Evolutionary conservation across 2,329 filamentous ascomycete species (phyloP).

Genomic region (Fusarium bulbicola): DNA sequence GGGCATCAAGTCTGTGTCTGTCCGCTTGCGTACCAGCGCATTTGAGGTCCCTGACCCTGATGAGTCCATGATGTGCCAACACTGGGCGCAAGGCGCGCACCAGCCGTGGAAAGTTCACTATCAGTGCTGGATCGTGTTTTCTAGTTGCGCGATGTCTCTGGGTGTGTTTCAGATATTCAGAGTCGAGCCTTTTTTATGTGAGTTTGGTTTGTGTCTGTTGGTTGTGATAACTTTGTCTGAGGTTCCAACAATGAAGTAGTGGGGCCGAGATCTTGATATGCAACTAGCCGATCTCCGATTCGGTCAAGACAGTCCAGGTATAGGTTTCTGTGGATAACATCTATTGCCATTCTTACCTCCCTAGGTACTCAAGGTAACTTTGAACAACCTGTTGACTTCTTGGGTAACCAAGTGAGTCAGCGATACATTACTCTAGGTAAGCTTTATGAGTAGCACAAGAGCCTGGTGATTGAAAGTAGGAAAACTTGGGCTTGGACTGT

Average conservation of each 20-base stretch:
- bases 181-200: neutral
- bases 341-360: neutral
- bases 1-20: conserved; percentile 80
- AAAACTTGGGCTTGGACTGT: neutral
- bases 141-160: neutral
- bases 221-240: neutral
- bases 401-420: neutral
- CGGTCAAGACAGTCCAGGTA: neutral
- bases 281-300: conserved; percentile 36
- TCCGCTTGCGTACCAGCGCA: conserved; percentile 73
- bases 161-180: neutral
- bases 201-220: neutral
- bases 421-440: neutral
- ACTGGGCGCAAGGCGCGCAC: neutral
- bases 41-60: conserved; percentile 52
- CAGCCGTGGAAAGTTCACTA: neutral
- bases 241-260: conserved; percentile 2
- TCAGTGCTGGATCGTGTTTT: neutral
- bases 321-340: neutral
- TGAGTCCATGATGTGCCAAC: conserved; percentile 49
- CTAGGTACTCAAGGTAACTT: neutral
- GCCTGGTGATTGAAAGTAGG: neutral
- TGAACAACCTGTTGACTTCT: neutral
- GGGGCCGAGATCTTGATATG: conserved; percentile 32
- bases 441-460: neutral